Evolutionary conservation across 176 grass and related monocot genomes (phyloP), one percentile per base, ranked within the genome.

Genomic region (Coix lacrymajobi): DNA sequence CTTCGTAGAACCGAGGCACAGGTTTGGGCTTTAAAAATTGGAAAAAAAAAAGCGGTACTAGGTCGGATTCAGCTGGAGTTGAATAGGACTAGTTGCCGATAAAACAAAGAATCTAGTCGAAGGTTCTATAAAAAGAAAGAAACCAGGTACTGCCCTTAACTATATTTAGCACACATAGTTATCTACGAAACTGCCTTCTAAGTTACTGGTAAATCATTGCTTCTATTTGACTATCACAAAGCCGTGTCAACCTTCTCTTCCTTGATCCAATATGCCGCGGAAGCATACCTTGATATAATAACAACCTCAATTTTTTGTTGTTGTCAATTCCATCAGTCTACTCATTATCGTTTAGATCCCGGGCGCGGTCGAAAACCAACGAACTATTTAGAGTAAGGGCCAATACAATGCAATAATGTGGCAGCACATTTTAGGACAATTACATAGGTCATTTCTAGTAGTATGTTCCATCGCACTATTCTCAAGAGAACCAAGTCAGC

Each of bases 21-120:
- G n/a, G n/a, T n/a, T n/a, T n/a, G n/a, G 3, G 41, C 51, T 61
- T 46, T 31, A 3, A 11, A 25, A 39, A 24, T 15, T 34, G 9
- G 0, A 7, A 58, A 14, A 0, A 11, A n/a, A n/a, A n/a, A 19
- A 11, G 60, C 63, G 80, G 80, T 73, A 69, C 56, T 83, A 73
- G 39, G 36, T 45, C 29, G 28, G 67, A 62, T 30, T 48, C 20
- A 73, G 14, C 69, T 11, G 28, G 40, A 64, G 40, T 73, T 63
- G 69, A 73, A 72, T 48, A 79, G 10, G 19, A 65, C 41, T 20
- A 63, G 69, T 73, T 73, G n/a, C n/a, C n/a, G 68, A 40, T 62
- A 83, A 83, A 83, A 83, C 56, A 83, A 83, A 80, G 29, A 6
- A 61, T 73, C 56, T 17, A 31, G 41, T 2, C 14, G 69, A 83